A percentile compares a stretch with the other conserved stretches of the same genome.
These are phyloP conservation scores for Pleurotus sapidus DNA, from an alignment of 768 basidiomycete species.

Conservation along the genomic window DNA sequence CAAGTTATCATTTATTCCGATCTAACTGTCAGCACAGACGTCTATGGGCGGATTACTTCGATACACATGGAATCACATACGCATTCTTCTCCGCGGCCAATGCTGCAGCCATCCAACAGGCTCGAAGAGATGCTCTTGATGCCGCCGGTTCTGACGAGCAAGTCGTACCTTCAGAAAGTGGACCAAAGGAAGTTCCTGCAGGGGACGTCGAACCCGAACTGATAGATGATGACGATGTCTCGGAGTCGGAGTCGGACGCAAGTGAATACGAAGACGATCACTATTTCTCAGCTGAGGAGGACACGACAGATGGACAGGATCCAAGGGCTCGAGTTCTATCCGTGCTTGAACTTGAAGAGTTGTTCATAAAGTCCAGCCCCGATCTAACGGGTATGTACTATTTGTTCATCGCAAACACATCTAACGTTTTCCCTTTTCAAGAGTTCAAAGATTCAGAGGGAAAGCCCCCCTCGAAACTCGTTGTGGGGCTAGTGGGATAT, in stretches of 20 bases:
- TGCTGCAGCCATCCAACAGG: slow-evolving; percentile 81
- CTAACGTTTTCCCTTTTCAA: slow-evolving; percentile 23
- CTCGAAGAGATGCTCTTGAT: slow-evolving; percentile 47
- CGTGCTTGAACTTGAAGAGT: slow-evolving; percentile 83
- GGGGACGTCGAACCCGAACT: slow-evolving; percentile 21
- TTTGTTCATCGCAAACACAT: neutral
- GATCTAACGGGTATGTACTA: slow-evolving; percentile 53
- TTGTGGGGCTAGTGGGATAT: slow-evolving; percentile 93
- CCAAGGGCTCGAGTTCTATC: slow-evolving; percentile 74
- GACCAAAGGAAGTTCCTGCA: slow-evolving; percentile 22
- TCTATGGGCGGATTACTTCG: slow-evolving; percentile 92
- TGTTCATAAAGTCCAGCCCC: slow-evolving; percentile 74
- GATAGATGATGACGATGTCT: slow-evolving; percentile 18
- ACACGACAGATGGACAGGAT: slow-evolving; percentile 49
- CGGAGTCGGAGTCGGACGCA: slow-evolving; percentile 21
- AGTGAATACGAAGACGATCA: slow-evolving; percentile 29
- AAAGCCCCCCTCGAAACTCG: slow-evolving; percentile 59
- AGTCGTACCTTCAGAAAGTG: slow-evolving; percentile 6
- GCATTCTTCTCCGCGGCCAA: slow-evolving; percentile 94
- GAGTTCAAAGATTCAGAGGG: slow-evolving; percentile 60
- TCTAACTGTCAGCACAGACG: slow-evolving; percentile 38
- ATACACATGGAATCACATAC: slow-evolving; percentile 67
- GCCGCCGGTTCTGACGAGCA: slow-evolving; percentile 18
- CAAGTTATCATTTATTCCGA: neutral
- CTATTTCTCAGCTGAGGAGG: slow-evolving; percentile 54